These are phyloP conservation scores for Ulmus americana DNA, from an alignment of 331 rosid genomes.

Conservation along the genomic window DNA sequence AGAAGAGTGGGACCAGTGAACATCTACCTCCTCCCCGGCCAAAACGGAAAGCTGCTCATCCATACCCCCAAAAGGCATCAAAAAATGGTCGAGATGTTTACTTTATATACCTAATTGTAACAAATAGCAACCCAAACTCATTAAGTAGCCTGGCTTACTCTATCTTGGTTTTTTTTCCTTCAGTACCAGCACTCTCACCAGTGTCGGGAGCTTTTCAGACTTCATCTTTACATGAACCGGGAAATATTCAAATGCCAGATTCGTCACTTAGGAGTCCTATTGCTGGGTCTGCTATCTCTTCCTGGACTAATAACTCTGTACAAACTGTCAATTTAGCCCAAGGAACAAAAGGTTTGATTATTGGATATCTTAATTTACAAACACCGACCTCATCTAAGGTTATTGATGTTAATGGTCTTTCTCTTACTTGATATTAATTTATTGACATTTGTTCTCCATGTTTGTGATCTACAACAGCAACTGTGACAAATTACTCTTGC, in stretches of 20 bases:
- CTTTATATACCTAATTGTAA: slow-evolving; percentile 4
- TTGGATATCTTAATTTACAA: slow-evolving; percentile 8
- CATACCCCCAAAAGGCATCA: slow-evolving; percentile 96
- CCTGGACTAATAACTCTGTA: slow-evolving; percentile 49
- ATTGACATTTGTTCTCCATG: slow-evolving; percentile 4
- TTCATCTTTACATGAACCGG: slow-evolving; percentile 64
- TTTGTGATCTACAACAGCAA: slow-evolving; percentile 37
- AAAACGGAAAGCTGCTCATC: slow-evolving; percentile 90
- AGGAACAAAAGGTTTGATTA: slow-evolving; percentile 36
- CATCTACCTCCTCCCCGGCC: slow-evolving; percentile 99
- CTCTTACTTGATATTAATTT: neutral
- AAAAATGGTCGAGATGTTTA: slow-evolving; percentile 47
- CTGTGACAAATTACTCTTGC: slow-evolving; percentile 57
- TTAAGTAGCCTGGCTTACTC: slow-evolving; percentile 19
- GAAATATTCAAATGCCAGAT: slow-evolving; percentile 46
- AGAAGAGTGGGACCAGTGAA: slow-evolving; percentile 81
- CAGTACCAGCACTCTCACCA: slow-evolving; percentile 49
- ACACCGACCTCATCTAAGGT: slow-evolving; percentile 7
- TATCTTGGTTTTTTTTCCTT: slow-evolving; percentile 16
- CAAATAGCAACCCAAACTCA: neutral
- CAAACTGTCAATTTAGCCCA: slow-evolving; percentile 43
- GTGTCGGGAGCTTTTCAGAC: slow-evolving; percentile 59
- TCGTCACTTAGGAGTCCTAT: slow-evolving; percentile 50
- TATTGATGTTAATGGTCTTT: neutral
- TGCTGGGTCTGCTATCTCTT: slow-evolving; percentile 41